phyloP scores from a whole-genome alignment of 2,329 filamentous ascomycete genomes.

The Alternaria solani region DNA sequence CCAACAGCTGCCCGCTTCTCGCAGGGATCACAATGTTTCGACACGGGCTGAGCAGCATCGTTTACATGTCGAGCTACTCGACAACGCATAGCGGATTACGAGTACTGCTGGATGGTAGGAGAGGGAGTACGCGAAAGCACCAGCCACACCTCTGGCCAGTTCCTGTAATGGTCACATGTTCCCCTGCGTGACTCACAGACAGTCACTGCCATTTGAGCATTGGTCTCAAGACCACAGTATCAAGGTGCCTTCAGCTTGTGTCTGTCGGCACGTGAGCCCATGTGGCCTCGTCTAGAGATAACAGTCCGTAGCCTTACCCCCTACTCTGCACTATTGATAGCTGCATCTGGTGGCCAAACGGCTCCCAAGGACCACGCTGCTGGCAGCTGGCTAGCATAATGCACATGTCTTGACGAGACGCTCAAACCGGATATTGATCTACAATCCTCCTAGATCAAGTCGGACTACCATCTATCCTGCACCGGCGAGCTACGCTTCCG shows the following conservation, averaged over 20 bases:
- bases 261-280: slow-evolving; percentile 26
- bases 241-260: slow-evolving; percentile 25
- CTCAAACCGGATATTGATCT: slow-evolving; percentile 21
- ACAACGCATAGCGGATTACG: slow-evolving; percentile 2
- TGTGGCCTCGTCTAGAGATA: slow-evolving; percentile 10
- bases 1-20: slow-evolving; percentile 7
- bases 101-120: background rate
- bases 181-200: slow-evolving; percentile 17
- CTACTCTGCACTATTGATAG: slow-evolving; percentile 22
- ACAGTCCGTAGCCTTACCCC: slow-evolving; percentile 16
- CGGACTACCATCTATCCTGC: slow-evolving; percentile 12
- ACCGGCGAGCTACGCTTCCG: slow-evolving; percentile 13
- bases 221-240: background rate
- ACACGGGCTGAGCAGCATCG: slow-evolving; percentile 14
- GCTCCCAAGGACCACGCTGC: slow-evolving; percentile 19
- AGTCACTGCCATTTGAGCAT: slow-evolving; percentile 10
- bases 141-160: slow-evolving; percentile 32
- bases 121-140: slow-evolving; percentile 8
- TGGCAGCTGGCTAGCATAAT: slow-evolving; percentile 15
- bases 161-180: slow-evolving; percentile 26
- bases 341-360: slow-evolving; percentile 28
- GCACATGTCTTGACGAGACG: slow-evolving; percentile 7
- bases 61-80: slow-evolving; percentile 12
- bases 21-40: background rate
- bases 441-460: slow-evolving; percentile 3